A percentile compares a stretch with the other conserved stretches of the same genome.
phyloP scores from a whole-genome alignment of 306 rosid species.

The Vigna radiata region DNA sequence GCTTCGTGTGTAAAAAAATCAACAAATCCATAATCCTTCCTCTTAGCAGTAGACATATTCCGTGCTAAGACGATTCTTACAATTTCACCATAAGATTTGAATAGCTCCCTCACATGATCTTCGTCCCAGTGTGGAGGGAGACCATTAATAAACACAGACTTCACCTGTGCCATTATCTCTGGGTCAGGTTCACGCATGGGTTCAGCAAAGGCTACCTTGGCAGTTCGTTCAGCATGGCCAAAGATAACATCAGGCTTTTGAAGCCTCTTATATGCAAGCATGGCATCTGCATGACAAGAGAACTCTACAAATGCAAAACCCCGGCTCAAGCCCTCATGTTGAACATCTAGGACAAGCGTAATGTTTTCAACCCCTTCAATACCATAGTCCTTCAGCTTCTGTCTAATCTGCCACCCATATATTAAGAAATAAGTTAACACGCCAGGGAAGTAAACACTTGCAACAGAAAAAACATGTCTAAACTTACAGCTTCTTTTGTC shows the following conservation, averaged over 20 bases:
- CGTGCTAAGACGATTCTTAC: constrained; percentile 65
- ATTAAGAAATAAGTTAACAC: constrained; percentile 42
- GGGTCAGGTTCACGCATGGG: constrained; percentile 75
- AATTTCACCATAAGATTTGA: constrained; percentile 73
- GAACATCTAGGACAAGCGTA: constrained; percentile 73
- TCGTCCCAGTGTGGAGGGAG: constrained; percentile 84
- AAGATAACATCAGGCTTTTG: constrained; percentile 83
- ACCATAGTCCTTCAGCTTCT: constrained; percentile 76
- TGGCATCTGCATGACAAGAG: constrained; percentile 76
- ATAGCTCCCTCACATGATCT: constrained; percentile 56
- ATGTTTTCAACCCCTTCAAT: constrained; percentile 76
- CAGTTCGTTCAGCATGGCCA: constrained; percentile 86
- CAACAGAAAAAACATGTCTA: constrained; percentile 26
- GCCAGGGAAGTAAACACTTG: constrained; percentile 26
- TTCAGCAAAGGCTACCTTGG: constrained; percentile 90
- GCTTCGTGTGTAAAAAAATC: constrained; percentile 85
- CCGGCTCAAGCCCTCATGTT: constrained; percentile 69
- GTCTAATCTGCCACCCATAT: constrained; percentile 63
- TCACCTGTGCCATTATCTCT: constrained; percentile 81
- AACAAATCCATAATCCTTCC: constrained; percentile 89
- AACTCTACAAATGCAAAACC: constrained; percentile 88
- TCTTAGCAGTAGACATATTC: constrained; percentile 75
- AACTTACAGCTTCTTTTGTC: constrained; percentile 85
- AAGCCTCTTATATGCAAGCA: constrained; percentile 87
- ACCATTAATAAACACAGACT: constrained; percentile 80